Evolutionary conservation across 176 grass and related monocot species (phyloP).

Genomic region (Musa schizocarpa): DNA sequence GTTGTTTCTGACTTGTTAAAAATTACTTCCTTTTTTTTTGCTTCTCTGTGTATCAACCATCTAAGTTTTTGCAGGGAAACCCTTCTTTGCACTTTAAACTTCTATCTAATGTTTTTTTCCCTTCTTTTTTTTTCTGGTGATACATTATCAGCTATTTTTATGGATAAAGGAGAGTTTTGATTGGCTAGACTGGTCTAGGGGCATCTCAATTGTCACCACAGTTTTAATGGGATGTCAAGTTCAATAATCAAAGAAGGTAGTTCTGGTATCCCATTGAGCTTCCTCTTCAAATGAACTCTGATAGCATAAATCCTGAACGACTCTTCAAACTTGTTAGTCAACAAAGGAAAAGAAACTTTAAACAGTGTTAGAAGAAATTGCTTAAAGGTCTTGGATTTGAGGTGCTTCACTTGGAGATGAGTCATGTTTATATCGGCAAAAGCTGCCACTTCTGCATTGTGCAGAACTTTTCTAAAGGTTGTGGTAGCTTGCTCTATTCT

Average conservation of each 20-base stretch:
- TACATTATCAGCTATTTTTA: no score
- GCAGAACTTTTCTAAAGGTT: not conserved
- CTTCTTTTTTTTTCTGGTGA: no score
- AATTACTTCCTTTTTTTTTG: not conserved
- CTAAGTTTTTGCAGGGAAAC: no score
- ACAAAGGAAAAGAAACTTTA: not conserved
- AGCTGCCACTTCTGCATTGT: not conserved
- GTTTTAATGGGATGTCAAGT: not conserved
- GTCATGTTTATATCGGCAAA: not conserved
- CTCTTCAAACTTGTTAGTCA: not conserved
- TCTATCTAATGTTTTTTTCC: no score
- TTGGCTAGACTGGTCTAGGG: not conserved
- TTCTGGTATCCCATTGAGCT: not conserved
- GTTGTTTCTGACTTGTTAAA: not conserved
- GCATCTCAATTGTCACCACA: not conserved
- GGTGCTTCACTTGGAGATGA: no score
- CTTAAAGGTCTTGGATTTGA: not conserved
- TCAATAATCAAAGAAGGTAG: not conserved
- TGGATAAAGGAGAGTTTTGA: no score
- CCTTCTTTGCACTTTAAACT: no score
- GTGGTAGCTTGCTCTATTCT: conserved; percentile 17
- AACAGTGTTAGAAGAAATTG: not conserved
- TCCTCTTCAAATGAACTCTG: not conserved
- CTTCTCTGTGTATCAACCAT: no score
- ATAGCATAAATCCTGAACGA: not conserved